phyloP scores from a whole-genome alignment of 371 early-diverging fungal genomes.

The Dentiscutata heterogama region DNA sequence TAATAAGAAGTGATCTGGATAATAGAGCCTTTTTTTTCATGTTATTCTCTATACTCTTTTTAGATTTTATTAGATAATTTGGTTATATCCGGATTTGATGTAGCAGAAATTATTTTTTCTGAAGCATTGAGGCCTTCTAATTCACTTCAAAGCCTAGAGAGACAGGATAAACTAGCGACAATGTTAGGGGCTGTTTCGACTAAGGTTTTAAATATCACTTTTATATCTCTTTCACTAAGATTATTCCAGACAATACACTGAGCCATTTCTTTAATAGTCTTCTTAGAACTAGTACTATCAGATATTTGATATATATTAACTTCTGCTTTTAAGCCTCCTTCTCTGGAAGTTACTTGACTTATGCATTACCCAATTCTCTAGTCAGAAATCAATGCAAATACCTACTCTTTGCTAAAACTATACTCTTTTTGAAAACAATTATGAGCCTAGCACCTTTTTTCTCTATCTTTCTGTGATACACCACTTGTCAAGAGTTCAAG shows the following conservation, averaged over 20 bases:
- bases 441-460: background rate
- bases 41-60: background rate
- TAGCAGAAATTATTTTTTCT: conserved; percentile 7
- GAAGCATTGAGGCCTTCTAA: conserved; percentile 5
- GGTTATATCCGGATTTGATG: conserved; percentile 9
- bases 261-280: background rate
- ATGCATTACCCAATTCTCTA: conserved; percentile 20
- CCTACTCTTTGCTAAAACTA: conserved; percentile 3
- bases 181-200: conserved; percentile 12
- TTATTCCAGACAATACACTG: background rate
- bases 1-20: too few species aligned
- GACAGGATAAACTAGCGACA: background rate
- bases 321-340: background rate
- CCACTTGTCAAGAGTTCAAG: background rate
- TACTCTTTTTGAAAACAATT: background rate
- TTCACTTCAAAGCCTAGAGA: conserved; percentile 34
- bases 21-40: conserved; percentile 16
- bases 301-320: background rate
- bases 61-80: conserved; percentile 33
- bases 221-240: conserved; percentile 26
- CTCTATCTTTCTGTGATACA: too few species aligned
- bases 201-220: conserved; percentile 7
- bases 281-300: background rate
- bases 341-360: background rate
- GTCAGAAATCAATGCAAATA: conserved; percentile 18